phyloP scores from a whole-genome alignment of 129 eudicot species.

The Gnaphalium uliginosum region DNA sequence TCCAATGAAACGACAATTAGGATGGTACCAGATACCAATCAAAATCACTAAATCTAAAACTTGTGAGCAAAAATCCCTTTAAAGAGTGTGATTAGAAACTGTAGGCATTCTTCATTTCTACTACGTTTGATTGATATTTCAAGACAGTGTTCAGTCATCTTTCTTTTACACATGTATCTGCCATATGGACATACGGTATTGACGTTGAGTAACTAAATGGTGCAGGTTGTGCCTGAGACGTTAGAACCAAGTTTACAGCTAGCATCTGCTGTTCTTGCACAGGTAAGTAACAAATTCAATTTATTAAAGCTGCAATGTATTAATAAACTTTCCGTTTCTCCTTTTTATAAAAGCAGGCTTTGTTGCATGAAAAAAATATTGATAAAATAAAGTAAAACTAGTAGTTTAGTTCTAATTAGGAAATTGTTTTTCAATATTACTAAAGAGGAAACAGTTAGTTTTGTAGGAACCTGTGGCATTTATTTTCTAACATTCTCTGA shows the following conservation, averaged over 20 bases:
- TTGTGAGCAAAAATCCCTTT: not conserved
- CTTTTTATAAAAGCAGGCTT: too few relatives aligned
- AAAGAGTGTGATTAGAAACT: not conserved
- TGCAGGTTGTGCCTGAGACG: conserved; percentile 98
- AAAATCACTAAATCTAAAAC: conserved; percentile 1
- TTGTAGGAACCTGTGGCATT: conserved; percentile 8
- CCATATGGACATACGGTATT: not conserved
- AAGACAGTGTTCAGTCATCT: not conserved
- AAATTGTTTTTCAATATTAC: not conserved
- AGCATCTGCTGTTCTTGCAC: conserved; percentile 98
- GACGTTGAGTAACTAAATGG: not conserved
- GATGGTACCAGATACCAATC: not conserved
- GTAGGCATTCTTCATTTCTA: not conserved
- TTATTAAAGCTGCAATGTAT: not conserved
- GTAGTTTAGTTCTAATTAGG: not conserved
- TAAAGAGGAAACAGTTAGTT: not conserved
- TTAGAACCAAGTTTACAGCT: conserved; percentile 96
- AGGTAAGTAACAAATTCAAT: conserved; percentile 51
- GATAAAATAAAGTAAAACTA: not conserved
- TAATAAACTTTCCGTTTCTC: not conserved
- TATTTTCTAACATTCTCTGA: not conserved
- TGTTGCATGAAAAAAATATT: too few relatives aligned
- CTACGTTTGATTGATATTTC: conserved; percentile 1
- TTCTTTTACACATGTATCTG: not conserved
- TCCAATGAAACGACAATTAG: not conserved